These are phyloP conservation scores for Globisporangium alternatum DNA, from an alignment of 352 stramenopile species.

Conservation along the genomic window DNA sequence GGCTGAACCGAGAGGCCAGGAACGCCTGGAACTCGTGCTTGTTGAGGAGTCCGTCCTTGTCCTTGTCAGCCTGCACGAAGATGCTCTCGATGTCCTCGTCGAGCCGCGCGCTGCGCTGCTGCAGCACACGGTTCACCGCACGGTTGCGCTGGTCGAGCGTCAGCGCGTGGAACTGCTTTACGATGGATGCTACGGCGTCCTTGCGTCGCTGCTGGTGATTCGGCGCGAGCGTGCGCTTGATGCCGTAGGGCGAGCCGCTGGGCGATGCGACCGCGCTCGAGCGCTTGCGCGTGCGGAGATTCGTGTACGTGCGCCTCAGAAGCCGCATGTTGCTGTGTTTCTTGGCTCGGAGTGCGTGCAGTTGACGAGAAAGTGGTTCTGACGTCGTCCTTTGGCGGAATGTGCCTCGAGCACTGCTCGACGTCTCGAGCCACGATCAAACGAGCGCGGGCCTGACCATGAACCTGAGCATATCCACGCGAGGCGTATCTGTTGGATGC, in stretches of 20 bases:
- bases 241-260: background rate
- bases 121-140: conserved; percentile 48
- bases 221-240: conserved; percentile 13
- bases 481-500: background rate
- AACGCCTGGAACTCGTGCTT: conserved; percentile 67
- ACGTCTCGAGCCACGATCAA: background rate
- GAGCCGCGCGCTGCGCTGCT: conserved; percentile 28
- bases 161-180: conserved; percentile 60
- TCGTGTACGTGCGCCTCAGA: conserved; percentile 16
- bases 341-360: background rate
- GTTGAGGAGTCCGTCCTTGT: conserved; percentile 61
- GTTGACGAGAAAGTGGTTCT: background rate
- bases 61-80: conserved; percentile 67
- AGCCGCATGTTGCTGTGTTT: conserved; percentile 15
- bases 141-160: conserved; percentile 55
- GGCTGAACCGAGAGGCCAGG: conserved; percentile 61
- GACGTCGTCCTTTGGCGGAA: background rate
- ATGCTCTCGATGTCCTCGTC: conserved; percentile 66
- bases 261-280: background rate
- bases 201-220: conserved; percentile 17
- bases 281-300: conserved; percentile 15
- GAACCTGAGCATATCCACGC: background rate
- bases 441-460: background rate
- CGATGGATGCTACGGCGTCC: conserved; percentile 34
- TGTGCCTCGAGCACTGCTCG: background rate